Base-by-base conservation (phyloP, 2,329 filamentous ascomycete genomes). In the Xylariaceae sp. region DNA sequence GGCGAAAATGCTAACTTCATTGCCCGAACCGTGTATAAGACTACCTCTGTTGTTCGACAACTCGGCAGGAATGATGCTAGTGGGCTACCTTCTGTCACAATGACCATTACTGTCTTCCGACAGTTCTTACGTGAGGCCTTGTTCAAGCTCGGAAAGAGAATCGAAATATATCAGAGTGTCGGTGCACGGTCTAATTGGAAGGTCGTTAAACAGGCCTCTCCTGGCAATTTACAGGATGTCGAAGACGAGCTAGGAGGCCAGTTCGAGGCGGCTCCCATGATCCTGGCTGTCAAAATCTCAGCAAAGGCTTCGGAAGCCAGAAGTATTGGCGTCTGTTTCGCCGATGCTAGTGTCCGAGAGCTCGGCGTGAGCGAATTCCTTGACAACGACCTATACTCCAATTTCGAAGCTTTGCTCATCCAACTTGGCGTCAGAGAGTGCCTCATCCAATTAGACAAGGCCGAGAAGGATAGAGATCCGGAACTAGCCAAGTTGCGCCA, bases 311-410 rank as follows among this genome's bases (percentile, higher is more conserved):
- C 78, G 0, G 91, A 97, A 62, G 87, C 85, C 4, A 78, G 93
- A 34, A 87, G 79, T 50, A 85, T 98, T 0, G 93, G 93, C 8
- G 91, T 98, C 4, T 97, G 93, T 66, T 98, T 98, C 61, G 94
- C 93, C 7, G 93, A 98, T 71, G 93, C 94, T 1, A 96, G 89
- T 52, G 91, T 97, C 19, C 79, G 93, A 38, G 93, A 98, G 69
- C 76, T 98, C 2, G 93, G 93, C 8, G 89, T 98, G 40, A 95
- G 88, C 71, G 94, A 98, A 61, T 98, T 98, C 52, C 78, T 95
- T n/a, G 93, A 98, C 72, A 98, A 97, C 59, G 93, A 98, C 61
- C 74, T 96, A 9, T 98, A 94, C 69, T 97, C 91, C 39, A 98
- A 98, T 63, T 94, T 98, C 52, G 93, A 98, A 67, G 89, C 90